Percentiles rank a stretch among this genome's conserved stretches.
Evolutionary conservation across 2,329 filamentous ascomycete genomes (phyloP).

Genomic region (Aspergillus fructus): DNA sequence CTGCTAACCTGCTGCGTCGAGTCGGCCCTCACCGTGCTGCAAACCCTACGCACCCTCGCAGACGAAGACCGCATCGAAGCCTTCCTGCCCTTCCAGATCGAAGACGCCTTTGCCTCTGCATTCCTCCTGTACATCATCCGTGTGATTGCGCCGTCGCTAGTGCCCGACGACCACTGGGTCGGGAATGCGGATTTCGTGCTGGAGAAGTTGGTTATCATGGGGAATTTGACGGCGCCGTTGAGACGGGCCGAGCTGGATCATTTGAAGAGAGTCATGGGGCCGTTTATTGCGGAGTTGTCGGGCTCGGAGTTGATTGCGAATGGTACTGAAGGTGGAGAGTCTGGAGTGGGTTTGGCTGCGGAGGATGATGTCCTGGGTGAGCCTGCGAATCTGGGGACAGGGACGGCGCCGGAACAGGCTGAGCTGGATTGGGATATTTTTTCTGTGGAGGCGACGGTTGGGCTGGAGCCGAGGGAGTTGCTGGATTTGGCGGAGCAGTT

Average conservation of each 20-base stretch:
- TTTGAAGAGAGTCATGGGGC: background rate
- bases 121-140: constrained; percentile 41
- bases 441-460: constrained; percentile 23
- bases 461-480: constrained; percentile 24
- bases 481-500: constrained; percentile 27
- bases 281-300: background rate
- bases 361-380: too few relatives aligned
- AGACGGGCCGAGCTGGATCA: constrained; percentile 34
- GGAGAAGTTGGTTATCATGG: constrained; percentile 40
- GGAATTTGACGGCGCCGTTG: constrained; percentile 39
- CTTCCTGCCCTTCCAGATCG: constrained; percentile 44
- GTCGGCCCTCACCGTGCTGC: background rate
- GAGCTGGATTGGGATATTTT: constrained; percentile 28
- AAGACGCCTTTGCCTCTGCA: constrained; percentile 44
- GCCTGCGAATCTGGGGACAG: too few relatives aligned
- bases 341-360: background rate
- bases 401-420: constrained; percentile 24
- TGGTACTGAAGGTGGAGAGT: background rate
- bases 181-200: constrained; percentile 39
- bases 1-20: constrained; percentile 18
- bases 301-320: too few relatives aligned
- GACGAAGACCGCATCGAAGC: constrained; percentile 24
- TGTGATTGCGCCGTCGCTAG: constrained; percentile 33
- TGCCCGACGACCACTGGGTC: constrained; percentile 37
- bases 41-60: background rate